Evolutionary conservation across 352 stramenopile genomes (phyloP), one percentile per base, ranked within the genome.

Genomic region (Globisporangium lucens): DNA sequence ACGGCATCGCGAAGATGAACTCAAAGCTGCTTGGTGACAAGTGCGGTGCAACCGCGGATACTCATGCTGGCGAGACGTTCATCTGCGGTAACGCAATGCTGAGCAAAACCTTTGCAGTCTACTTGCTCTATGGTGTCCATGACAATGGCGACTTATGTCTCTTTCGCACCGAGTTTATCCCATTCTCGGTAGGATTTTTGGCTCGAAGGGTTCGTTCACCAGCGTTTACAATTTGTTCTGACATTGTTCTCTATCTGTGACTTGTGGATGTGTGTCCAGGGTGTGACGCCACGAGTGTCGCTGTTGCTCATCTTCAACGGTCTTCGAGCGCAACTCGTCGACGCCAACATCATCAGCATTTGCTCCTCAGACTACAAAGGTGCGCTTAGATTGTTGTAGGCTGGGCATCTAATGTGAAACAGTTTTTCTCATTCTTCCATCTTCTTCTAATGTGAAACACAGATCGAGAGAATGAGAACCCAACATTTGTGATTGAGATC

Each of bases 61-160:
- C 81, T 0, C 80, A 90, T 29, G 68, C 74, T 0, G 86, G 86
- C n/a, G 84, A 94, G 71, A 72, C 74, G 4, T 77, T 89, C 24
- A 85, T 93, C 30, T 79, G 65, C 30, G 86, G 84, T 2, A 92
- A 93, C 57, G 65, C 76, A 62, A 67, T 74, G 3, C 67, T 91
- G 1, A 65, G 71, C 60, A 86, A 89, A 70, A 89, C 83, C 13
- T 91, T 90, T 69, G 68, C 75, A 4, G 80, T 93, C 20, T 67
- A 93, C 68, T 66, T 96, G 46, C 24, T 91, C 0, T 91, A 87
- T 38, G 76, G 72, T 4, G 63, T 94, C 22, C 82, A 89, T 33
- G 78, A 67, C 13, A 91, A 90, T 57, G 89, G 89, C 2, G 84
- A 93, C 24, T 65, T 96, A 15, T 89, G 81, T 33, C 60, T 96